These are phyloP conservation scores for Vitis hybrid DNA, from an alignment of 177 flowering plant species.

Conservation along the genomic window DNA sequence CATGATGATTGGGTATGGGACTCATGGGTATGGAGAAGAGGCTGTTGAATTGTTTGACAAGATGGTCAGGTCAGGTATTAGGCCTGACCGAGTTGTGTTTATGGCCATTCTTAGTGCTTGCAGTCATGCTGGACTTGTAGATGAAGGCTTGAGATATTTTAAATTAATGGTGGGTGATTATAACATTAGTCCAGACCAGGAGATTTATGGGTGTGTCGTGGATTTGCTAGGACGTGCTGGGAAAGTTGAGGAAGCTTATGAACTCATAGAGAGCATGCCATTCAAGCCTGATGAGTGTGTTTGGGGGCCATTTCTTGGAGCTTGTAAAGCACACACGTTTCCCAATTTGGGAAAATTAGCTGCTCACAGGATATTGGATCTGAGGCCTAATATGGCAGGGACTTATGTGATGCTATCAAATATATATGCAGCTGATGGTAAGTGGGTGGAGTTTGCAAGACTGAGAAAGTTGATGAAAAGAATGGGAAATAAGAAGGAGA, in stretches of 20 bases:
- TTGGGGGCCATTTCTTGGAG: slow-evolving; percentile 88
- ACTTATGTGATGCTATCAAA: slow-evolving; percentile 57
- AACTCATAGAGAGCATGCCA: slow-evolving; percentile 65
- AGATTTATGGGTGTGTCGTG: slow-evolving; percentile 79
- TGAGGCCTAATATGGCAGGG: slow-evolving; percentile 50
- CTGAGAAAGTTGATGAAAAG: slow-evolving; percentile 60
- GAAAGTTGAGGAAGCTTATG: slow-evolving; percentile 64
- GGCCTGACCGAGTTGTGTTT: slow-evolving; percentile 67
- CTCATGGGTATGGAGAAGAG: slow-evolving; percentile 79
- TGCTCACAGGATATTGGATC: slow-evolving; percentile 41
- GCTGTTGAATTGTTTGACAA: slow-evolving; percentile 61
- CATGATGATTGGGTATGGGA: slow-evolving; percentile 84
- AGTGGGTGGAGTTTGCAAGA: slow-evolving; percentile 67
- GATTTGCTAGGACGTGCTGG: slow-evolving; percentile 90
- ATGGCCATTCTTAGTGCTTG: slow-evolving; percentile 79
- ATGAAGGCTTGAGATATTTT: slow-evolving; percentile 66
- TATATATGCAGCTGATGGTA: slow-evolving; percentile 72
- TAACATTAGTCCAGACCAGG: slow-evolving; percentile 51
- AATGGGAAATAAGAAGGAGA: slow-evolving; percentile 56
- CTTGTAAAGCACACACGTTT: slow-evolving; percentile 66
- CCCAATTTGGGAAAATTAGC: slow-evolving; percentile 54
- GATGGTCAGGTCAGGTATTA: slow-evolving; percentile 65
- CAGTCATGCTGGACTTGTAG: slow-evolving; percentile 83
- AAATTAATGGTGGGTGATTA: slow-evolving; percentile 42
- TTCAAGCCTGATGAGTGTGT: slow-evolving; percentile 65